Base-by-base conservation (phyloP, 2,329 filamentous ascomycete species). In the Cordyceps cicadae region DNA sequence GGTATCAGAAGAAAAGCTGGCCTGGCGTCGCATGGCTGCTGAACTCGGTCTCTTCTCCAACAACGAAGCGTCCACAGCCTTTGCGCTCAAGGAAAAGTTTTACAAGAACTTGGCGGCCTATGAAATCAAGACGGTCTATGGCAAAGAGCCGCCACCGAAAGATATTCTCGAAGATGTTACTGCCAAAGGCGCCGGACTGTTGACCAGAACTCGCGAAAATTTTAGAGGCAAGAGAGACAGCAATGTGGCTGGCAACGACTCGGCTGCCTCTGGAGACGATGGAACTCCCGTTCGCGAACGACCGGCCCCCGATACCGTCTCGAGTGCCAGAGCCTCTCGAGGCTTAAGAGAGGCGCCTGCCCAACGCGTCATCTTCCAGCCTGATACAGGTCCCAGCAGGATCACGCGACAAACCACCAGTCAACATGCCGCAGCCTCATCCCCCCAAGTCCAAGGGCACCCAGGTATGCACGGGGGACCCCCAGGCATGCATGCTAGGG, bases 81-180 rank as follows among this genome's bases (percentile, higher is more conserved):
- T 95, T 75, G 83, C 88, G 62, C 78, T 96, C 60, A 96, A 96
- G 76, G 88, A 89, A 60, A 86, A 89, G 64, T 96, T 94, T 76
- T 95, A 95, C 78, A 92, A 91, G 73, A 91, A 93, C 68, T 82
- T 96, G 50, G 88, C 88, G 14, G 91, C 92, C 1, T 96, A 89
- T 74, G 92, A 96, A 74, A 94, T 96, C 68, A 84, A 84, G 52
- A 87, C 85, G 12, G 76, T 92, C 48, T 88, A 92, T 75, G 83
- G 86, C 59, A 86, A 88, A 72, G 89, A 92, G 64, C 92, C 92
- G 0, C 92, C 92, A 17, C 90, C 91, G 6, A 91, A 89, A 67
- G 90, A 95, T 67, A 95, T 96, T 53, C 79, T 96, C 39, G 92
- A 96, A 73, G 86, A 92, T 49, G 89, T 90, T 15, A 93, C 90